Conservation (phyloP, 495 filamentous ascomycete species). For the Trichoderma erinaceum region DNA sequence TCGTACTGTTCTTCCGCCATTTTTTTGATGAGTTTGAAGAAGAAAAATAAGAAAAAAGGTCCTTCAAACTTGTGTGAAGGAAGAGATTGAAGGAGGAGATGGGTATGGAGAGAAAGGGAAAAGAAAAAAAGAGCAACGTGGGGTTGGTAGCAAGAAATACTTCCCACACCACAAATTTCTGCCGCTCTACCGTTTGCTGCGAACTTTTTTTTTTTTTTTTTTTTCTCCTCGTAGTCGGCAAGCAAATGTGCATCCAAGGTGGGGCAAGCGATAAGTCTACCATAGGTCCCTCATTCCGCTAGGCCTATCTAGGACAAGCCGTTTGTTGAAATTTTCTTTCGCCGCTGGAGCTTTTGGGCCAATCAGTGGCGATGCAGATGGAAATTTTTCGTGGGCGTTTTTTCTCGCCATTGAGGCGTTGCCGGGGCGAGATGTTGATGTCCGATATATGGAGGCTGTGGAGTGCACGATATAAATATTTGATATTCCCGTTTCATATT, state of each 20-base stretch:
- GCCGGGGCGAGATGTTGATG: background rate
- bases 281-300: slow-evolving; percentile 5
- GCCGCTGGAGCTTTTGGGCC: background rate
- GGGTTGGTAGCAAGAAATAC: slow-evolving; percentile 24
- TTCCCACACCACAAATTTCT: slow-evolving; percentile 24
- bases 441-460: background rate
- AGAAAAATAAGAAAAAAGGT: slow-evolving; percentile 18
- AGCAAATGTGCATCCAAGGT: slow-evolving; percentile 2
- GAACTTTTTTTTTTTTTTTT: slow-evolving; percentile 26
- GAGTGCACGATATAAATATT: background rate
- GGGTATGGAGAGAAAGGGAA: slow-evolving; percentile 14
- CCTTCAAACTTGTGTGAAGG: slow-evolving; percentile 26
- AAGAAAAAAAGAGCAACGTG: slow-evolving; percentile 23
- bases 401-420: slow-evolving; percentile 6
- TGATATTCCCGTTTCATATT: background rate
- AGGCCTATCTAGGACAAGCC: background rate
- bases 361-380: background rate
- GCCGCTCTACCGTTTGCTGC: slow-evolving; percentile 16
- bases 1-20: slow-evolving; percentile 98
- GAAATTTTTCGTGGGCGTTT: background rate
- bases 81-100: slow-evolving; percentile 23
- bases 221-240: background rate
- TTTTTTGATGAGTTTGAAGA: slow-evolving; percentile 26
- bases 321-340: slow-evolving; percentile 10
- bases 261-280: slow-evolving; percentile 10